Percentiles rank a stretch among this genome's conserved stretches.
Evolutionary conservation across 345 rosid species (phyloP).

Genomic region (Cardiospermum halicacabum): DNA sequence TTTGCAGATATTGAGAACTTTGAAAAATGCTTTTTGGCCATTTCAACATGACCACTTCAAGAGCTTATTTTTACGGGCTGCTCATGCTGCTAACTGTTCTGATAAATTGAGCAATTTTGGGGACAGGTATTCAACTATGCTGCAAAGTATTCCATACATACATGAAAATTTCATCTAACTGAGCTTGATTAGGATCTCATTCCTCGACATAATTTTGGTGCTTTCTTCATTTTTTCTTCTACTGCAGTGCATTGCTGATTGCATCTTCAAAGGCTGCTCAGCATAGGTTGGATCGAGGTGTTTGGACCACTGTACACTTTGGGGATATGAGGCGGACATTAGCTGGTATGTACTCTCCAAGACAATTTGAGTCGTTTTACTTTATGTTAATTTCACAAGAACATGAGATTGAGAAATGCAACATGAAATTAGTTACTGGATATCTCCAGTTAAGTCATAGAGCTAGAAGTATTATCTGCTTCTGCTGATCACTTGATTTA

Average conservation of each 20-base stretch:
- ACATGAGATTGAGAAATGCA: not conserved
- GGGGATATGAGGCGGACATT: conserved; percentile 65
- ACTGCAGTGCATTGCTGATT: conserved; percentile 44
- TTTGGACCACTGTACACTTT: conserved; percentile 44
- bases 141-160: not conserved
- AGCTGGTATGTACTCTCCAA: conserved; percentile 32
- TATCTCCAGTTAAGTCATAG: not conserved
- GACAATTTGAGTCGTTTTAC: conserved; percentile 1
- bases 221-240: not conserved
- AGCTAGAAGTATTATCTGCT: not conserved
- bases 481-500: conserved; percentile 4
- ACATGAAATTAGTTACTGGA: not conserved
- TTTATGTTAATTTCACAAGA: not conserved
- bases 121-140: conserved; percentile 33
- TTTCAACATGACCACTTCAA: conserved; percentile 41
- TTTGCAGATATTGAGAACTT: conserved; percentile 41
- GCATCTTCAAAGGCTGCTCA: conserved; percentile 59
- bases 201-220: not conserved
- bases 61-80: conserved; percentile 59
- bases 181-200: not conserved
- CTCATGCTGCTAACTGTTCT: conserved; percentile 42
- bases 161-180: not conserved
- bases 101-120: conserved; percentile 30
- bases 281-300: conserved; percentile 51
- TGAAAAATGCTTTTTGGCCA: conserved; percentile 71